phyloP scores from a whole-genome alignment of 805 yeast genomes.

The Pichia membranifaciens region DNA sequence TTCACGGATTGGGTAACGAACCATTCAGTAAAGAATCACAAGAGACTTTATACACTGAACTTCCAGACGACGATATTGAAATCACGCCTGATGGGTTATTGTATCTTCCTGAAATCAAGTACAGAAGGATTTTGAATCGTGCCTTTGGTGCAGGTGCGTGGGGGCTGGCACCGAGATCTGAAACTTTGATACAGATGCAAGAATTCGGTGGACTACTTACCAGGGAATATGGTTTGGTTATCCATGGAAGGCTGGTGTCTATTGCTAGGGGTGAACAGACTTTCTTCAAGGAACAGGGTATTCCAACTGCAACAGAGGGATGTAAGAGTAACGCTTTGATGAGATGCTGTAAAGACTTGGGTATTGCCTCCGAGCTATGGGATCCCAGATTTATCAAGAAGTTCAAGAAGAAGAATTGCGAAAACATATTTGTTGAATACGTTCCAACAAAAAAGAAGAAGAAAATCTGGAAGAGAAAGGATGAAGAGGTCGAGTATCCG shows the following conservation, averaged over 20 bases:
- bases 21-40: slow-evolving; percentile 63
- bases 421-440: slow-evolving; percentile 81
- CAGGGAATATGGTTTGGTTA: slow-evolving; percentile 83
- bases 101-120: slow-evolving; percentile 92
- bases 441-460: slow-evolving; percentile 75
- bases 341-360: slow-evolving; percentile 97
- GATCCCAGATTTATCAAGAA: slow-evolving; percentile 82
- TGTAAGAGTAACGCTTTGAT: slow-evolving; percentile 93
- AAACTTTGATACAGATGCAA: slow-evolving; percentile 53
- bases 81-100: slow-evolving; percentile 93
- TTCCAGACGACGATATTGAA: slow-evolving; percentile 75
- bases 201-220: slow-evolving; percentile 48
- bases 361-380: slow-evolving; percentile 96
- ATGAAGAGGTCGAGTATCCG: slow-evolving; percentile 79
- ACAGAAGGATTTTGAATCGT: slow-evolving; percentile 77
- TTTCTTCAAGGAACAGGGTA: slow-evolving; percentile 77
- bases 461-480: slow-evolving; percentile 89
- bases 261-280: slow-evolving; percentile 96
- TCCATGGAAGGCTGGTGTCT: slow-evolving; percentile 82
- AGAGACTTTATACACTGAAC: slow-evolving; percentile 52
- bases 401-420: slow-evolving; percentile 63
- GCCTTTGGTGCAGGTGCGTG: slow-evolving; percentile 99
- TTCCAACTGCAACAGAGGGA: slow-evolving; percentile 96
- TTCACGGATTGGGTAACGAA: slow-evolving; percentile 76
- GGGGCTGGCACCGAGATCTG: slow-evolving; percentile 94